Percentiles rank a stretch among this genome's conserved stretches.
phyloP scores from a whole-genome alignment of 2,329 filamentous ascomycete species.

The Ophiostoma himal-ulmi region DNA sequence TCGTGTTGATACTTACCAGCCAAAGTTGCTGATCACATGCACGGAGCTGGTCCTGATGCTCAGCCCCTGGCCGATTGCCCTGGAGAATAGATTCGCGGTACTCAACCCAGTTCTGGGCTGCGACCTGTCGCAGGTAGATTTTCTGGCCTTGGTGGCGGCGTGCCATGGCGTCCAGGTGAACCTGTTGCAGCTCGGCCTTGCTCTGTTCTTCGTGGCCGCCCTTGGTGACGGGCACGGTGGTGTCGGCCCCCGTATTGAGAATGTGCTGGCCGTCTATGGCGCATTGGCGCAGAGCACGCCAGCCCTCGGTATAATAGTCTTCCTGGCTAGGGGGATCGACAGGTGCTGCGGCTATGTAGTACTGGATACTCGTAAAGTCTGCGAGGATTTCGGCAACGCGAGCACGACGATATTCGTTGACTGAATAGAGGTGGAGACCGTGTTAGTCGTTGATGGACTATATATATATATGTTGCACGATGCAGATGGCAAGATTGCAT shows the following conservation, averaged over 20 bases:
- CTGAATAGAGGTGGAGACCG: slow-evolving; percentile 34
- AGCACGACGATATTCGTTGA: slow-evolving; percentile 54
- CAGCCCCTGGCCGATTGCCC: slow-evolving; percentile 43
- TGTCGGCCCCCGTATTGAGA: slow-evolving; percentile 58
- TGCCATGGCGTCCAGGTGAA: slow-evolving; percentile 55
- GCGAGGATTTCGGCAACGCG: slow-evolving; percentile 57
- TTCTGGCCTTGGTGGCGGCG: slow-evolving; percentile 59
- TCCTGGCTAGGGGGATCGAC: slow-evolving; percentile 49
- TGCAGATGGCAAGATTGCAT: neutral
- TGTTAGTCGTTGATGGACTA: neutral
- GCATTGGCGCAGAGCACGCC: slow-evolving; percentile 57
- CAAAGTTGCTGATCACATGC: slow-evolving; percentile 54
- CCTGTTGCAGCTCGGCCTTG: slow-evolving; percentile 57
- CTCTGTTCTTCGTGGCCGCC: slow-evolving; percentile 54
- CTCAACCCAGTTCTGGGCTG: slow-evolving; percentile 55
- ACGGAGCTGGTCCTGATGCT: slow-evolving; percentile 44
- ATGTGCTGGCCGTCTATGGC: slow-evolving; percentile 58
- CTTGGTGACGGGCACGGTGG: slow-evolving; percentile 47
- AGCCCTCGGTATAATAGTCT: slow-evolving; percentile 60
- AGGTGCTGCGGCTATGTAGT: slow-evolving; percentile 54
- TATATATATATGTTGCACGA: neutral
- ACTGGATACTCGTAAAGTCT: slow-evolving; percentile 58
- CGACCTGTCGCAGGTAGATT: slow-evolving; percentile 56
- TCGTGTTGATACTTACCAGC: slow-evolving; percentile 25
- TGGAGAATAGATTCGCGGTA: slow-evolving; percentile 49